Base-by-base conservation (phyloP, 1,284 basidiomycete genomes). In the Leccinum pachyderme region DNA sequence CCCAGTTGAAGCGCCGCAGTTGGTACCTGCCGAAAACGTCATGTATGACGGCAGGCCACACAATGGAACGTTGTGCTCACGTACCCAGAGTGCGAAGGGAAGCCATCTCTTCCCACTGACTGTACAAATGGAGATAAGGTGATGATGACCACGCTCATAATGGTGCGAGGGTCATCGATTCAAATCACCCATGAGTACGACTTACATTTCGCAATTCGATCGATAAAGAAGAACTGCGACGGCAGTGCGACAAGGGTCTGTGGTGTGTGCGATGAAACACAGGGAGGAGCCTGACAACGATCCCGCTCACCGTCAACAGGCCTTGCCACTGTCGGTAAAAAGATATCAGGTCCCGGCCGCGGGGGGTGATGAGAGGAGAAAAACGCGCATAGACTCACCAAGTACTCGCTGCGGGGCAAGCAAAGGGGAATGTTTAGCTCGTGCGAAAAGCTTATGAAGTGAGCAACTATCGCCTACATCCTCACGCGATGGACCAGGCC, bases 191-290 rank as follows among this genome's bases (percentile, higher is more conserved):
- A 46, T 49, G 49, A 25, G 32, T n/a, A 41, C 22, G 13, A 49
- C 64, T 32, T 47, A 66, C 61, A 63, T 44, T 53, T 64, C 18
- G 55, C 47, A 29, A 63, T 63, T 3, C 64, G 62, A 29, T 60
- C 51, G 25, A 63, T 47, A 32, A 63, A 63, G 47, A 63, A 63
- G 12, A 66, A 37, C 35, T 63, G 61, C 0, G 63, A 52, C 15
- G 63, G 62, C 13, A 66, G 45, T 35, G 61, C 59, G 15, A 66
- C 62, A 18, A 66, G 37, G 2, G 37, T 47, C 61, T 63, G 47
- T 25, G 7, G 7, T 12, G 1, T 4, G 22, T 7, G 7, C 2
- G 22, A 28, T 51, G 37, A 11, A 22, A n/a, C 15, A 44, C 2
- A 15, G 8, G 22, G 9, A 7, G 15, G 24, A 18, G 5, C 27